Evolutionary conservation across 2,329 filamentous ascomycete species (phyloP).

Genomic region (Penicillium sp.): DNA sequence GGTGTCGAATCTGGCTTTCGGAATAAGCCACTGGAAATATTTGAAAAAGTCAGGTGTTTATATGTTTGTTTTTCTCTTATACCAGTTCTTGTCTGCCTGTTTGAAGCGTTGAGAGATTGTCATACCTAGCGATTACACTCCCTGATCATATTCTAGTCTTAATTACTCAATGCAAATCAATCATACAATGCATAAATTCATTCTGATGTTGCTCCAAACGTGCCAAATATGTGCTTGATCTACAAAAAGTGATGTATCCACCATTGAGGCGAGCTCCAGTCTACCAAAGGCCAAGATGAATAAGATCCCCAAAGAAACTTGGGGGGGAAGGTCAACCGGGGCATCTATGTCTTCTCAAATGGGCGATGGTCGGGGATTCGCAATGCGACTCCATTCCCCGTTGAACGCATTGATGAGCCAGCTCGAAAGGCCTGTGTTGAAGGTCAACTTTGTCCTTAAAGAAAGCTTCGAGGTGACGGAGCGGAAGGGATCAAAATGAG

Average conservation of each 20-base stretch:
- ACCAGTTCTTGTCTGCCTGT: not conserved
- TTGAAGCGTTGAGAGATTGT: not conserved
- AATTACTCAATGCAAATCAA: not conserved
- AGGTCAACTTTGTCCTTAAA: conserved; percentile 1
- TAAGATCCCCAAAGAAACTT: conserved; percentile 1
- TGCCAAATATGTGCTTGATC: not conserved
- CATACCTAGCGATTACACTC: not conserved
- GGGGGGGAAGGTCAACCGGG: conserved; percentile 9
- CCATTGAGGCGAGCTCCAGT: no score
- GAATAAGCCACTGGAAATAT: not conserved
- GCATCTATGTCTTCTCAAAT: conserved; percentile 27
- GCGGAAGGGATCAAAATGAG: not conserved
- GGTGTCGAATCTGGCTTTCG: conserved; percentile 1
- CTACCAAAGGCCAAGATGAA: not conserved
- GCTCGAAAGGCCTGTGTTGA: conserved; percentile 52
- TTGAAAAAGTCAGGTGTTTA: not conserved
- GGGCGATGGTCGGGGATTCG: conserved; percentile 51
- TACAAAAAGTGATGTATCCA: no score
- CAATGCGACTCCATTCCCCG: conserved; percentile 77
- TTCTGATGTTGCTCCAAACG: not conserved
- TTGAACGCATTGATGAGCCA: conserved; percentile 99
- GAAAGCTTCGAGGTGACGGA: not conserved
- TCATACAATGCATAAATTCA: conserved; percentile 1
- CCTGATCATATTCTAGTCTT: not conserved
- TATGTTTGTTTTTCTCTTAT: conserved; percentile 1